Percentiles rank a stretch among this genome's conserved stretches.
phyloP scores from a whole-genome alignment of 1,284 basidiomycete species.

The Amylostereum areolatum region DNA sequence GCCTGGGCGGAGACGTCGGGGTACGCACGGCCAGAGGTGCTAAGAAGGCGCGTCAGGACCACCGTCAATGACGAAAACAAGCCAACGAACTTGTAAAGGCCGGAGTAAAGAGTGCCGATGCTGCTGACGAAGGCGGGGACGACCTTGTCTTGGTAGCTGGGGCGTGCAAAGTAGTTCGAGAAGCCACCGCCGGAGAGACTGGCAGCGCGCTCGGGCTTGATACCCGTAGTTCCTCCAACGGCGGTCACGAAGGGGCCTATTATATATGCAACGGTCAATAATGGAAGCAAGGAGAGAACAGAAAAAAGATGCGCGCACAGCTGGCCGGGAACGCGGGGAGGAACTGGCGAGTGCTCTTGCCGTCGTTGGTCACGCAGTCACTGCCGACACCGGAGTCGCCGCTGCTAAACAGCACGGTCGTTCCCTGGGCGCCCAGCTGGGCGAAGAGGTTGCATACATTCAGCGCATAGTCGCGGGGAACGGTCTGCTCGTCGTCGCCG shows the following conservation, averaged over 20 bases:
- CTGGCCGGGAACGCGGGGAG: slow-evolving; percentile 67
- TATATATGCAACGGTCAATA: too few relatives aligned
- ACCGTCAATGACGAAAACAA: background rate
- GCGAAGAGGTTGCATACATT: slow-evolving; percentile 55
- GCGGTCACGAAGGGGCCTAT: slow-evolving; percentile 53
- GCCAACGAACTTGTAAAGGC: slow-evolving; percentile 18
- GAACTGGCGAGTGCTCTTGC: slow-evolving; percentile 44
- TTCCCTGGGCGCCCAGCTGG: slow-evolving; percentile 55
- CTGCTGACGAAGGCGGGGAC: slow-evolving; percentile 27
- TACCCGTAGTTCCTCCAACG: slow-evolving; percentile 49
- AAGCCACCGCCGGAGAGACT: slow-evolving; percentile 43
- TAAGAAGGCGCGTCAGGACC: slow-evolving; percentile 4
- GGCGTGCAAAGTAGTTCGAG: slow-evolving; percentile 37
- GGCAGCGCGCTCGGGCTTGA: slow-evolving; percentile 46
- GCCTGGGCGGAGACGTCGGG: slow-evolving; percentile 55
- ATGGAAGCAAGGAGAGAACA: slow-evolving; percentile 1
- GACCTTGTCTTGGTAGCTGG: slow-evolving; percentile 33
- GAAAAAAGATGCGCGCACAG: slow-evolving; percentile 31
- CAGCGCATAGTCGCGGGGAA: slow-evolving; percentile 49
- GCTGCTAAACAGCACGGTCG: slow-evolving; percentile 58
- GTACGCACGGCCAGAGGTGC: slow-evolving; percentile 23
- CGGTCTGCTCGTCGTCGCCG: slow-evolving; percentile 52
- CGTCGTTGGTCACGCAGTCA: slow-evolving; percentile 53
- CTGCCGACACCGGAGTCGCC: slow-evolving; percentile 64
- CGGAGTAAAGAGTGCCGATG: slow-evolving; percentile 22